A percentile compares a stretch with the other conserved stretches of the same genome.
phyloP scores from a whole-genome alignment of 495 filamentous ascomycete species.

The Penicillium psychrofluorescens region DNA sequence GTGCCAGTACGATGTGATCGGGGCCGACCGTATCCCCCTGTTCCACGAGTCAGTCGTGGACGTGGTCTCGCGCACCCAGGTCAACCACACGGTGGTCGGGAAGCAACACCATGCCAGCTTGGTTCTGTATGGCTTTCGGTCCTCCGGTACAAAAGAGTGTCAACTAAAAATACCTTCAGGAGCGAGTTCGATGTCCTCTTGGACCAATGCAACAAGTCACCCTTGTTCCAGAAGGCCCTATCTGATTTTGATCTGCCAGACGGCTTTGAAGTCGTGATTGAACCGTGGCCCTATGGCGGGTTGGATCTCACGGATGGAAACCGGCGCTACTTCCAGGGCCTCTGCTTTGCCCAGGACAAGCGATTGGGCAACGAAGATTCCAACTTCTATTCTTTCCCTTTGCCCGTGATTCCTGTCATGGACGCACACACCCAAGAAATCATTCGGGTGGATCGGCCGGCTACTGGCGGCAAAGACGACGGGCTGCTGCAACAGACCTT shows the following conservation, averaged over 20 bases:
- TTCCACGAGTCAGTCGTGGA: conserved; percentile 61
- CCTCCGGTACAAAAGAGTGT: no score
- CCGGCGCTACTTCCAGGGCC: conserved; percentile 45
- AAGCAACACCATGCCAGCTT: conserved; percentile 54
- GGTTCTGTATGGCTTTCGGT: conserved; percentile 38
- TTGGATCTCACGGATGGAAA: conserved; percentile 48
- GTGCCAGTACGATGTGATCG: conserved; percentile 60
- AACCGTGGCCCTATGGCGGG: conserved; percentile 66
- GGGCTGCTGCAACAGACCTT: conserved; percentile 30
- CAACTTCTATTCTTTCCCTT: conserved; percentile 77
- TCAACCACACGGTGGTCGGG: conserved; percentile 47
- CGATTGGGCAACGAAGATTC: conserved; percentile 33
- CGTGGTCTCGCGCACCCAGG: conserved; percentile 37
- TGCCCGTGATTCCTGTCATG: conserved; percentile 72
- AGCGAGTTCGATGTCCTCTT: conserved; percentile 57
- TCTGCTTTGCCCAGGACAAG: conserved; percentile 41
- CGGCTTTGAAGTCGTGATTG: conserved; percentile 57
- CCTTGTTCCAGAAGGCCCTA: conserved; percentile 53
- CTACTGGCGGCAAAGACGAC: conserved; percentile 40
- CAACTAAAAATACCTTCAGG: conserved; percentile 15
- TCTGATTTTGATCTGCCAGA: conserved; percentile 55
- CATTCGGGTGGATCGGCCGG: conserved; percentile 43
- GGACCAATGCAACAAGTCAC: conserved; percentile 51
- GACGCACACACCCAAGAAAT: conserved; percentile 61
- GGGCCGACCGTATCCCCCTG: conserved; percentile 45